Percentiles rank a stretch among this genome's conserved stretches.
Evolutionary conservation across 441 rosid genomes (phyloP).

Genomic region (Corymbia citriodora): DNA sequence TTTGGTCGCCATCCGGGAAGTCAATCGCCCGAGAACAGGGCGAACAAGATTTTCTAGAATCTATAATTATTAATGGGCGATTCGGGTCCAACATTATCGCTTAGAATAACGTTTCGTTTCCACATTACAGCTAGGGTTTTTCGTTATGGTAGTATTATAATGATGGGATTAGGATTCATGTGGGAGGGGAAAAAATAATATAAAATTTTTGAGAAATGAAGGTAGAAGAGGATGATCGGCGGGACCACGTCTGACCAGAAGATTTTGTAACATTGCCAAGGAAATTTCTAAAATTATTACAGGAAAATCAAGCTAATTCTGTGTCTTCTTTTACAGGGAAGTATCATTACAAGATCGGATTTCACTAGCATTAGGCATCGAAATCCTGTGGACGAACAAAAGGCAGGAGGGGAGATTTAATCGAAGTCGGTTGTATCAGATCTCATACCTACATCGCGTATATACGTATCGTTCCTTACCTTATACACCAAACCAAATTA

Average conservation of each 20-base stretch:
- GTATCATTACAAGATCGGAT: background rate
- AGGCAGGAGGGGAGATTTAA: background rate
- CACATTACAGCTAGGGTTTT: constrained; percentile 13
- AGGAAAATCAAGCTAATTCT: background rate
- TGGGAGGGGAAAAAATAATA: background rate
- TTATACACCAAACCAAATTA: background rate
- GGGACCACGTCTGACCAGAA: background rate
- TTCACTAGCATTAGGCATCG: background rate
- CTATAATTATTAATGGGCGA: constrained; percentile 22
- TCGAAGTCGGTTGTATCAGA: background rate
- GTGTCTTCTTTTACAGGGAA: background rate
- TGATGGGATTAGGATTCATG: background rate
- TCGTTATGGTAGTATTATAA: constrained; percentile 1
- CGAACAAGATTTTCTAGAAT: constrained; percentile 39
- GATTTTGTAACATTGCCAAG: background rate
- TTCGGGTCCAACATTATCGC: background rate
- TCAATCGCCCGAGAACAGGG: constrained; percentile 22
- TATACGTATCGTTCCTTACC: background rate
- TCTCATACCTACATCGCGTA: background rate
- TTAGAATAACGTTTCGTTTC: constrained; percentile 1
- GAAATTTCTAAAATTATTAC: background rate
- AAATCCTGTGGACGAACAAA: background rate
- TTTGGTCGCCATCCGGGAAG: background rate
- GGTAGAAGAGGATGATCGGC: background rate
- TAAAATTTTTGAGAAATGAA: background rate